Evolutionary conservation across 345 rosid genomes (phyloP), one percentile per base, ranked within the genome.

Genomic region (Brassica juncea): DNA sequence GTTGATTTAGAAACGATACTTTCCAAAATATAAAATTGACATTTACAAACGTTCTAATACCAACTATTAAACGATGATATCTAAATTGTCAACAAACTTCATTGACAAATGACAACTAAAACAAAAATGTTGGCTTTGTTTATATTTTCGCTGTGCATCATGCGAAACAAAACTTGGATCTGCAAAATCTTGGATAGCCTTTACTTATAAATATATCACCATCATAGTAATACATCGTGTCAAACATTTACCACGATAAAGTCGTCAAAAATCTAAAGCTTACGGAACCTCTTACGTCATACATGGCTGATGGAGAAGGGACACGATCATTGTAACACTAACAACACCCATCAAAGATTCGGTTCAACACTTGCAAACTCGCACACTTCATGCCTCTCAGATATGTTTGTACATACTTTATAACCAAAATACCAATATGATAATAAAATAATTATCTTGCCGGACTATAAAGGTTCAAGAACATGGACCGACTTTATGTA

Each of bases 391-490:
- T 52, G 57, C 8, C 57, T 47, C 54, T 4, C 57, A 52, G 8
- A n/a, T 15, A 52, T 52, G 73, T 6, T 15, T 8, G 5, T 60
- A 80, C 83, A 78, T 80, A 61, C 34, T 68, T 59, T 19, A 30
- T 23, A 47, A 59, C 12, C 4, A 44, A 60, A 52, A 54, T 30
- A 32, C 9, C 15, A 55, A 30, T 63, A 44, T 8, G 63, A 70
- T 70, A 52, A 61, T 44, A 52, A 49, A 77, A 31, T 5, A 62
- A 9, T 63, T 63, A 37, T 60, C 75, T 57, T 63, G 71, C 76
- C 59, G 71, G 71, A 42, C 49, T 42, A 10, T 42, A 42, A 42
- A 42, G 14, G 49, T 10, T 42, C 49, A 42, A 42, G 49, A 42
- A 42, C 14, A 12, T 11, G 14, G 49, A 42, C 49, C 49, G 49